Conservation (phyloP, 2,329 filamentous ascomycete species). For the Ustulina deusta region DNA sequence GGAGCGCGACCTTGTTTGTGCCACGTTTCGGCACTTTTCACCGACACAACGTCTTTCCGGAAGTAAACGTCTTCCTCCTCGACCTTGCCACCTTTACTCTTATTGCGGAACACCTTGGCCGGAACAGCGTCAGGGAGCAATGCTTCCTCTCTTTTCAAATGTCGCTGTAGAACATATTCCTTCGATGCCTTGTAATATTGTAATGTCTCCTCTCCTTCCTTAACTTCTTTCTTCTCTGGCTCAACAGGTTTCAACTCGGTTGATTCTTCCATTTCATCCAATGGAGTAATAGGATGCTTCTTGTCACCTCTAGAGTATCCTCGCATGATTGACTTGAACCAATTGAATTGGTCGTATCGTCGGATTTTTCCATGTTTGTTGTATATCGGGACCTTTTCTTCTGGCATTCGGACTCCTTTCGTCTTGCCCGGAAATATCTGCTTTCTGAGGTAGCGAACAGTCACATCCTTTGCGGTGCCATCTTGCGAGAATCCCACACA, state of each 20-base stretch:
- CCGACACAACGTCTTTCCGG: conserved; percentile 82
- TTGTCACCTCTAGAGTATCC: conserved; percentile 70
- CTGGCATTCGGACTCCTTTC: conserved; percentile 82
- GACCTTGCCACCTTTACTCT: conserved; percentile 77
- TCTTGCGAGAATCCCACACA: conserved; percentile 85
- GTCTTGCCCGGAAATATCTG: conserved; percentile 88
- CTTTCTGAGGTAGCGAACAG: conserved; percentile 86
- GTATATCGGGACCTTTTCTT: conserved; percentile 84
- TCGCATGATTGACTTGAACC: conserved; percentile 85
- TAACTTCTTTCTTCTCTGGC: conserved; percentile 77
- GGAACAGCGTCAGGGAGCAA: conserved; percentile 75
- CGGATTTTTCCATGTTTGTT: conserved; percentile 82
- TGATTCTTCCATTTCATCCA: conserved; percentile 83
- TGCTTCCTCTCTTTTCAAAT: conserved; percentile 92
- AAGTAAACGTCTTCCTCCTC: conserved; percentile 85
- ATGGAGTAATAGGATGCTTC: conserved; percentile 69
- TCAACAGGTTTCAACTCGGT: conserved; percentile 80
- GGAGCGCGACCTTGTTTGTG: conserved; percentile 93
- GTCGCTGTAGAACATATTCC: conserved; percentile 86
- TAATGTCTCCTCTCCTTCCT: conserved; percentile 82
- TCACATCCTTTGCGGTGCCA: conserved; percentile 93
- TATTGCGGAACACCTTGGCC: conserved; percentile 79
- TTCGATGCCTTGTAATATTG: conserved; percentile 89
- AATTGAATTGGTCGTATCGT: conserved; percentile 82
- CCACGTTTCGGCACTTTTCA: conserved; percentile 96